These are phyloP conservation scores for Candida nitratophila DNA, from an alignment of 805 yeast genomes.

Conservation along the genomic window DNA sequence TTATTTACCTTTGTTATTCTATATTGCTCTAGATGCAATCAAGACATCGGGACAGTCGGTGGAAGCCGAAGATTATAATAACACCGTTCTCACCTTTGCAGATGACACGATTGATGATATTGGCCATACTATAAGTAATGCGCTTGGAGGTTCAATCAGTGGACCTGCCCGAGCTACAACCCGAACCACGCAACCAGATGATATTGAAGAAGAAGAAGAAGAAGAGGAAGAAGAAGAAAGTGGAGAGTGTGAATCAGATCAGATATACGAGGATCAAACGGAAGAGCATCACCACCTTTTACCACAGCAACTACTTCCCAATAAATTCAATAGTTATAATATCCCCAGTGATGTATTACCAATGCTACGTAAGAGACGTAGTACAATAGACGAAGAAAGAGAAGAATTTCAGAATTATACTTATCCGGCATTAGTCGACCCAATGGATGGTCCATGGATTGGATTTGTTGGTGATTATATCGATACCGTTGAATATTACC, in stretches of 20 bases:
- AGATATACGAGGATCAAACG: not conserved
- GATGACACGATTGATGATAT: conserved; percentile 3
- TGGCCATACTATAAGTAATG: not conserved
- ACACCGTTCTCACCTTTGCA: not conserved
- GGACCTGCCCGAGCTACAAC: no score
- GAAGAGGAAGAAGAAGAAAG: not conserved
- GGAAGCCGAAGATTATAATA: conserved; percentile 15
- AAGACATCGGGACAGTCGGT: conserved; percentile 30
- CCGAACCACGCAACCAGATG: not conserved
- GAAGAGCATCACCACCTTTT: not conserved
- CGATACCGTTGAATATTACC: conserved; percentile 29
- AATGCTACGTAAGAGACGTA: conserved; percentile 29
- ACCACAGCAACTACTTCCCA: not conserved
- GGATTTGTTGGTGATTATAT: conserved; percentile 49
- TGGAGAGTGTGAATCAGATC: not conserved
- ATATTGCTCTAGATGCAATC: conserved; percentile 54
- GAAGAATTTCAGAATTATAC: conserved; percentile 44
- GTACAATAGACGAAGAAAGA: conserved; percentile 52
- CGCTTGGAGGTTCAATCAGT: not conserved
- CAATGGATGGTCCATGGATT: conserved; percentile 49
- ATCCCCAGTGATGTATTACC: not conserved
- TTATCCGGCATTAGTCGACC: conserved; percentile 40
- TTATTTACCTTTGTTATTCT: conserved; percentile 45
- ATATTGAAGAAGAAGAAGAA: conserved; percentile 1
- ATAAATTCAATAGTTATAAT: not conserved